Evolutionary conservation across 2,329 filamentous ascomycete species (phyloP), one percentile per base, ranked within the genome.

Genomic region (Myriosclerotinia curreyana): DNA sequence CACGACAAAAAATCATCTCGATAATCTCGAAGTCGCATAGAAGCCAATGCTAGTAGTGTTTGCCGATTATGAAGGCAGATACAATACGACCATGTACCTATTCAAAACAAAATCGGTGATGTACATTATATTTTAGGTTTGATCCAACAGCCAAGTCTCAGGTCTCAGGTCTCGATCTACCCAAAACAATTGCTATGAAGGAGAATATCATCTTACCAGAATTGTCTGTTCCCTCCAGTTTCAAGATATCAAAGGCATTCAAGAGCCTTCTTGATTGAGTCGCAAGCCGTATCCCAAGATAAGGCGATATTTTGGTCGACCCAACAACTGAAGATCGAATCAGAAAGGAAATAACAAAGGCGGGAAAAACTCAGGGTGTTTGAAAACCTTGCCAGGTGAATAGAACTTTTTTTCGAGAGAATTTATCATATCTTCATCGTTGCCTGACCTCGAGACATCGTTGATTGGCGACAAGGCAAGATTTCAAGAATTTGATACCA

Each of bases 341-440:
- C 31, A 36, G 31, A 28, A 36, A 11, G 40, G 5, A 36, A 25
- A 38, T 48, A 34, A 38, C 14, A 48, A 25, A 22, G n/a, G 31
- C 48, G n/a, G n/a, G 7, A 38, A 25, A n/a, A 25, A 25, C 2
- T 17, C 5, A 20, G 48, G 11, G 28, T 7, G 9, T 25, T 25
- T 20, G 31, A 25, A 14, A 36, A 31, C 0, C 14, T 58, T 36
- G 40, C 12, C 20, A 48, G 54, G 28, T 9, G n/a, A 25, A 36
- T 25, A 25, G 2, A 44, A 34, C 17, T 44, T 15, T 12, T 25
- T 11, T 22, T 25, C 17, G 0, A 36, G n/a, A 25, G 42, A 48
- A 36, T 9, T 34, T 59, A 48, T 42, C 38, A 31, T 38, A 20
- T 36, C 55, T 42, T 59, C 55, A 14, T 36, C 31, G n/a, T 59